These are phyloP conservation scores for Pseudohalonectria lignicola DNA, from an alignment of 2,329 filamentous ascomycete species.

Conservation along the genomic window DNA sequence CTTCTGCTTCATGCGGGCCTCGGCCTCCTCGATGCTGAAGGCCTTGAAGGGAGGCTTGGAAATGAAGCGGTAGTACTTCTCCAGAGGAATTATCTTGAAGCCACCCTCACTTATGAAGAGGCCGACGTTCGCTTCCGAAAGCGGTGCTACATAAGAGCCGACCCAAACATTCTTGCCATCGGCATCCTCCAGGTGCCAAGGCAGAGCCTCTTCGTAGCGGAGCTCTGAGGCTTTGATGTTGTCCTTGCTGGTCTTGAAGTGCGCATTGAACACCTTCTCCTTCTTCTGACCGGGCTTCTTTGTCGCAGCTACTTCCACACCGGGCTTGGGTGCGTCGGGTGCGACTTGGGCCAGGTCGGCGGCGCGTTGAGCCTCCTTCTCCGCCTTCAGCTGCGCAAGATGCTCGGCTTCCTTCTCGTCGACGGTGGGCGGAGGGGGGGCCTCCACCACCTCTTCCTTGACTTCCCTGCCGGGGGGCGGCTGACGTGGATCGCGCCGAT, in stretches of 20 bases:
- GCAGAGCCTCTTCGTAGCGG: slow-evolving; percentile 89
- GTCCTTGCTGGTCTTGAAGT: slow-evolving; percentile 66
- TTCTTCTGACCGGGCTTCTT: slow-evolving; percentile 53
- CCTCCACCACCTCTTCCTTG: slow-evolving; percentile 39
- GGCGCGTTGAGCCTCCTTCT: slow-evolving; percentile 76
- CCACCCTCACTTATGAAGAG: slow-evolving; percentile 58
- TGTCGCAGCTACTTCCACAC: slow-evolving; percentile 32
- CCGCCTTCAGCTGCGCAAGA: slow-evolving; percentile 60
- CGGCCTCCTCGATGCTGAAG: slow-evolving; percentile 73
- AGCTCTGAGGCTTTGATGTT: slow-evolving; percentile 62
- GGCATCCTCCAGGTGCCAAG: slow-evolving; percentile 95
- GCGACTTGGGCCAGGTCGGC: slow-evolving; percentile 89
- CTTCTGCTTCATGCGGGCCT: slow-evolving; percentile 72
- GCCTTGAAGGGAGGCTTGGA: slow-evolving; percentile 70
- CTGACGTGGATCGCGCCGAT: slow-evolving; percentile 75
- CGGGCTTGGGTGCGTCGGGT: slow-evolving; percentile 45
- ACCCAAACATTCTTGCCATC: slow-evolving; percentile 94
- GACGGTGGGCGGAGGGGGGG: slow-evolving; percentile 18
- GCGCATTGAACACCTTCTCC: slow-evolving; percentile 71
- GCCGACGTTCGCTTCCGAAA: slow-evolving; percentile 78
- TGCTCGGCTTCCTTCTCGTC: slow-evolving; percentile 51
- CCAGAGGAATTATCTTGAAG: slow-evolving; percentile 80
- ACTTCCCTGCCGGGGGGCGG: slow-evolving; percentile 51
- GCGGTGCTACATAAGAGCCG: slow-evolving; percentile 77
- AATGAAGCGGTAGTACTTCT: slow-evolving; percentile 90